Evolutionary conservation across 768 basidiomycete species (phyloP).

Genomic region (Boletus bicolor): DNA sequence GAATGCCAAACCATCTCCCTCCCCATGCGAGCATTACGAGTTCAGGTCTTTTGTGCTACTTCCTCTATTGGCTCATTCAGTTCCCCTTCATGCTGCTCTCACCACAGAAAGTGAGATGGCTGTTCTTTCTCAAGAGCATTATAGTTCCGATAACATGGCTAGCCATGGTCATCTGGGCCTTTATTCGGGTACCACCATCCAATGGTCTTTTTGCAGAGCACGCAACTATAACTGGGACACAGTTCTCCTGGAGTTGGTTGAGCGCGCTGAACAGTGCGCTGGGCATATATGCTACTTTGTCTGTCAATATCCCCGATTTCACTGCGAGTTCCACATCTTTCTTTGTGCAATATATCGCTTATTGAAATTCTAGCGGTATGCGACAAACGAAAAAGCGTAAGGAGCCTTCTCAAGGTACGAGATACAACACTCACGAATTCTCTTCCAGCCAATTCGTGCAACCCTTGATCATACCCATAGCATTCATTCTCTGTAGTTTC

Average conservation of each 20-base stretch:
- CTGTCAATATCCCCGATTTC: slow-evolving; percentile 85
- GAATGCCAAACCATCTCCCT: slow-evolving; percentile 62
- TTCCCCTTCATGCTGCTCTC: slow-evolving; percentile 74
- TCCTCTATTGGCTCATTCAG: slow-evolving; percentile 75
- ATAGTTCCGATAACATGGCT: slow-evolving; percentile 65
- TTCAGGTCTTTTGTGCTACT: slow-evolving; percentile 68
- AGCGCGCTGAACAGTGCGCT: slow-evolving; percentile 73
- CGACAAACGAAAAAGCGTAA: slow-evolving; percentile 62
- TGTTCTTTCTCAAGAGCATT: slow-evolving; percentile 69
- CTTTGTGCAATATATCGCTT: background rate
- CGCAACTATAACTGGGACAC: slow-evolving; percentile 50
- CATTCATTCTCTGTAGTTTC: slow-evolving; percentile 76
- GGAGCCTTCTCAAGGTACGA: slow-evolving; percentile 15
- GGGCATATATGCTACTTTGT: slow-evolving; percentile 68
- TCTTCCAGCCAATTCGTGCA: slow-evolving; percentile 64
- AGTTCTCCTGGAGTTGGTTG: slow-evolving; percentile 74
- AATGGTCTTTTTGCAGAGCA: slow-evolving; percentile 57
- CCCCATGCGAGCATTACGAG: slow-evolving; percentile 59
- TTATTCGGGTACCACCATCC: slow-evolving; percentile 59
- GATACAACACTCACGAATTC: background rate
- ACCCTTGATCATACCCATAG: slow-evolving; percentile 70
- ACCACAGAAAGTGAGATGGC: slow-evolving; percentile 72
- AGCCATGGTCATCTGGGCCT: slow-evolving; percentile 75
- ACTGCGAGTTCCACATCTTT: slow-evolving; percentile 38
- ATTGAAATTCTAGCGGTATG: slow-evolving; percentile 54